These are phyloP conservation scores for Hyphopichia wangnamkhiaoensis DNA, from an alignment of 1,139 yeast species.

Conservation along the genomic window DNA sequence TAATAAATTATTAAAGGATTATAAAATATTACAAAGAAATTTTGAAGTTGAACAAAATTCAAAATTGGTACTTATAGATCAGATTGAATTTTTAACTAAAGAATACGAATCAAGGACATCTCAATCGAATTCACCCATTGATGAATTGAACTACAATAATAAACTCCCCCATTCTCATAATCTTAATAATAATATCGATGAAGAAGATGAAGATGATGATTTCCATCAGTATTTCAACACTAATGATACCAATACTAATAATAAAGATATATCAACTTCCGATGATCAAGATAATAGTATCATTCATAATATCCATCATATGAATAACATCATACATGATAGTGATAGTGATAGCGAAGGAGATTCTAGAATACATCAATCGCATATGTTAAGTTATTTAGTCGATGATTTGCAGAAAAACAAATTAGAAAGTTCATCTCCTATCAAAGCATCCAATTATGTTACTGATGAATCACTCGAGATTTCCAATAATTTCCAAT, in stretches of 20 bases:
- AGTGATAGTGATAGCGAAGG: slow-evolving; percentile 18
- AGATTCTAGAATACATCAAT: slow-evolving; percentile 10
- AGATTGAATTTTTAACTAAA: slow-evolving; percentile 50
- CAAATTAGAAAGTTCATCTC: slow-evolving; percentile 23
- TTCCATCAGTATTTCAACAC: not conserved
- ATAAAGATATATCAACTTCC: not conserved
- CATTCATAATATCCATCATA: slow-evolving; percentile 22
- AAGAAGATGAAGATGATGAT: slow-evolving; percentile 8
- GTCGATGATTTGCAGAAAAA: slow-evolving; percentile 21
- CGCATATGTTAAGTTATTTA: slow-evolving; percentile 19
- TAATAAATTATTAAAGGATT: slow-evolving; percentile 36
- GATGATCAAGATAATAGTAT: slow-evolving; percentile 13
- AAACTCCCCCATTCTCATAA: slow-evolving; percentile 1
- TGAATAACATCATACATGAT: slow-evolving; percentile 26
- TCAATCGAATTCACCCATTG: slow-evolving; percentile 2
- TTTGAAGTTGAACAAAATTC: slow-evolving; percentile 52
- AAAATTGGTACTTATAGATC: slow-evolving; percentile 54
- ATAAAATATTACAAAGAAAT: slow-evolving; percentile 40
- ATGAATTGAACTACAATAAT: not conserved
- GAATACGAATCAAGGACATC: slow-evolving; percentile 28
- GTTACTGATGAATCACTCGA: slow-evolving; percentile 21
- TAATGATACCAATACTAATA: not conserved
- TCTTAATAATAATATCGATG: slow-evolving; percentile 9
- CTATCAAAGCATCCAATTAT: slow-evolving; percentile 19
- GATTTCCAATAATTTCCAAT: slow-evolving; percentile 24